phyloP scores from a whole-genome alignment of 1,284 basidiomycete species.

The Ganoderma leucocontextum region DNA sequence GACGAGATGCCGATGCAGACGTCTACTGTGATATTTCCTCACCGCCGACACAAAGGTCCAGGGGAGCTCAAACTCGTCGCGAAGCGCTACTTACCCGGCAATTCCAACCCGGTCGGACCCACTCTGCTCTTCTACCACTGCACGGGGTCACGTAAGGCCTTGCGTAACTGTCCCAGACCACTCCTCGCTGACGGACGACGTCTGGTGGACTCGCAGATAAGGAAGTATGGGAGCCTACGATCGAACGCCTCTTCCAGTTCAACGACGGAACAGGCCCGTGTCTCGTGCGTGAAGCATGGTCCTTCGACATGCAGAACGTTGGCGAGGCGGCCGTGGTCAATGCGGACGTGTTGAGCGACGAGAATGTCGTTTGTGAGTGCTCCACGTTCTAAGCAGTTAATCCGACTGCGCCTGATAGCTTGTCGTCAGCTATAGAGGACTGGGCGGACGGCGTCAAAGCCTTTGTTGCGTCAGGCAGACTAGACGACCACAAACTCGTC shows the following conservation, averaged over 20 bases:
- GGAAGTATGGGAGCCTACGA: constrained; percentile 41
- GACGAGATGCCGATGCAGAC: not conserved
- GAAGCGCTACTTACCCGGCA: constrained; percentile 19
- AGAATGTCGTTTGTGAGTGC: constrained; percentile 14
- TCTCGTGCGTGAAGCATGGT: constrained; percentile 43
- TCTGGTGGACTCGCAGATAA: constrained; percentile 33
- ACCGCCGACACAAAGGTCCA: not conserved
- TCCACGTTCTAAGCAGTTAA: not conserved
- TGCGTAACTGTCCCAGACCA: not conserved
- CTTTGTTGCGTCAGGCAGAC: constrained; percentile 26
- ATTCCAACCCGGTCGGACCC: not conserved
- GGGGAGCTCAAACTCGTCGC: constrained; percentile 9
- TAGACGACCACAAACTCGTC: constrained; percentile 32
- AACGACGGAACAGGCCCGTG: constrained; percentile 1
- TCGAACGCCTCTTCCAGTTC: constrained; percentile 31
- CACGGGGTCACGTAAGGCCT: constrained; percentile 17
- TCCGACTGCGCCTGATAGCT: not conserved
- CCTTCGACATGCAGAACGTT: constrained; percentile 41
- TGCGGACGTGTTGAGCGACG: constrained; percentile 23
- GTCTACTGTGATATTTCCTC: not conserved
- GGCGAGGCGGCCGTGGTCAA: constrained; percentile 40
- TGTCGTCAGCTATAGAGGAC: constrained; percentile 28
- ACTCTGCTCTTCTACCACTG: constrained; percentile 26
- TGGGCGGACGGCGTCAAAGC: constrained; percentile 30
- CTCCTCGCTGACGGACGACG: not conserved